A percentile compares a stretch with the other conserved stretches of the same genome.
Conservation (phyloP, 371 early-diverging fungal species). For the Phascolomyces articulosus region DNA sequence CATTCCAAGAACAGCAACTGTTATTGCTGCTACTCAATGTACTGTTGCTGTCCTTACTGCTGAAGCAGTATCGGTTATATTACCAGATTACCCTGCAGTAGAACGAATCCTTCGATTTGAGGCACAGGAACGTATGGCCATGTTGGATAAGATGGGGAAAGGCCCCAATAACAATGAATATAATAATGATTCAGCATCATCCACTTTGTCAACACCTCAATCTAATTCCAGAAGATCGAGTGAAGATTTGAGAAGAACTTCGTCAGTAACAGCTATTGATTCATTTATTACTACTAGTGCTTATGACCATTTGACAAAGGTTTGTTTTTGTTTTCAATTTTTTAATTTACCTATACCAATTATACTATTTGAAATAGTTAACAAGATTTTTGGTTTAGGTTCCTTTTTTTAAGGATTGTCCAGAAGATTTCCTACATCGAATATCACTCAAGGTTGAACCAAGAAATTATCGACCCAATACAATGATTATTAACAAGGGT, state of each 20-base stretch:
- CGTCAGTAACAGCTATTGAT: constrained; percentile 7
- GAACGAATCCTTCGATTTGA: constrained; percentile 54
- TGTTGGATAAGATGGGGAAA: constrained; percentile 30
- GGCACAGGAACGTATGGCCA: constrained; percentile 61
- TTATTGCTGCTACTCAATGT: constrained; percentile 73
- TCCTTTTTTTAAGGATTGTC: constrained; percentile 51
- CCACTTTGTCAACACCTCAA: too few species aligned
- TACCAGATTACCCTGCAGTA: constrained; percentile 62
- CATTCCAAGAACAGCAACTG: constrained; percentile 81
- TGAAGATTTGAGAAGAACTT: background rate
- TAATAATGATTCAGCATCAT: background rate
- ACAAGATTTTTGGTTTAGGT: too few species aligned
- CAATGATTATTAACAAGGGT: constrained; percentile 62
- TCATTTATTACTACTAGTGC: constrained; percentile 26
- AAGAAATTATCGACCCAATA: constrained; percentile 49
- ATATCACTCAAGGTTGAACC: constrained; percentile 57
- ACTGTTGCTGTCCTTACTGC: constrained; percentile 68
- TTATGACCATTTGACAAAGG: constrained; percentile 35
- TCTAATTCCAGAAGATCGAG: too few species aligned
- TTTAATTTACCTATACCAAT: too few species aligned
- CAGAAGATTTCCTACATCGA: constrained; percentile 55
- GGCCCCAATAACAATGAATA: background rate
- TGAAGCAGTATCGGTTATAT: constrained; percentile 49
- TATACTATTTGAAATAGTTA: too few species aligned
- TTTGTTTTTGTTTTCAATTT: constrained; percentile 18